Base-by-base conservation (phyloP, 192 early-diverging fungal genomes). In the Coemansia sp. region DNA sequence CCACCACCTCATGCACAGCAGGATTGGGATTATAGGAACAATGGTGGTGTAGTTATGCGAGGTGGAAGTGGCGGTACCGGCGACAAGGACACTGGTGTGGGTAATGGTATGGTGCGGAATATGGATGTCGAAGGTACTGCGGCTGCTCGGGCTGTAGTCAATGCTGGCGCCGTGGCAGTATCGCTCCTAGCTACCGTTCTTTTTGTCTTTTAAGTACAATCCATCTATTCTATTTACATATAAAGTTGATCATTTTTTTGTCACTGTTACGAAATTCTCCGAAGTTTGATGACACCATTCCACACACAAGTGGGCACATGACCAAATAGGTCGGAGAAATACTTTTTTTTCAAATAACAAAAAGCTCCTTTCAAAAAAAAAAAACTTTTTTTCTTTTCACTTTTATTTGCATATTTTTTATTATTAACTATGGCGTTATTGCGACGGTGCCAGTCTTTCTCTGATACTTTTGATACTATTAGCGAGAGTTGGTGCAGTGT, bases 401-500 rank as follows among this genome's bases (percentile, higher is more conserved):
- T 27, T 52, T 27, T 49, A 15, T 55, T 15, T 10, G 8, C 18
- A 22, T 16, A 18, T 51, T 64, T 22, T 46, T 51, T 41, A 36
- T 52, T 62, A 11, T 11, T 71, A 42, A 38, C 40, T 11, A 59
- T 73, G 65, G 18, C 46, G 6, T 44, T 74, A 13, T 49, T 31
- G 9, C 8, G 54, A 22, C 36, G 54, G 44, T 27, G 51, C 38
- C 40, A 33, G 34, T 31, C 41, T 1, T 68, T 34, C 13, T 44
- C 31, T 16, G 34, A 44, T 11, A 40, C 63, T 0, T 36, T 24
- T 18, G 60, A 76, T 33, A 59, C 22, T 9, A 12, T 71, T 1
- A 77, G 70, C 65, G 70, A 68, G 22, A 72, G 75, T 66, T 77
- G 75, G 75, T 72, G 70, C 66, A 72, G 70, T 33, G 70, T 77